Evolutionary conservation across 2,329 filamentous ascomycete genomes (phyloP).

Genomic region (Aspergillus sp.): DNA sequence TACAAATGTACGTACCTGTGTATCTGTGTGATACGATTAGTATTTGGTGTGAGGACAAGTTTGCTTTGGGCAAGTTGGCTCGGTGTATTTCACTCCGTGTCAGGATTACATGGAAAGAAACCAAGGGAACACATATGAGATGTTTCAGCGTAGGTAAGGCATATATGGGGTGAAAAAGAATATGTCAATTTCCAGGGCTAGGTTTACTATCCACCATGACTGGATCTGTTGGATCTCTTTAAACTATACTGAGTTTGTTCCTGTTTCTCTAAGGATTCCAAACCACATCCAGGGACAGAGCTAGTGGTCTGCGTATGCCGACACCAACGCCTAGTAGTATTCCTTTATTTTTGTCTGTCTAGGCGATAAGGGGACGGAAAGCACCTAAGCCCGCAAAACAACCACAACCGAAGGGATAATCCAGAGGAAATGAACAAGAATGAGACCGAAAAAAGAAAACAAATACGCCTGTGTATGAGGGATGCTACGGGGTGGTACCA

Average conservation of each 20-base stretch:
- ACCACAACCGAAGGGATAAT: constrained; percentile 15
- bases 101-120: too few relatives aligned
- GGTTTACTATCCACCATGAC: constrained; percentile 12
- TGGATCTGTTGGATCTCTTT: background rate
- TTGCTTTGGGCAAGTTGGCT: too few relatives aligned
- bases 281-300: background rate
- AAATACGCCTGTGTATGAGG: constrained; percentile 44
- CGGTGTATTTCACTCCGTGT: too few relatives aligned
- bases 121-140: too few relatives aligned
- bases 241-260: background rate
- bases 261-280: background rate
- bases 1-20: too few relatives aligned
- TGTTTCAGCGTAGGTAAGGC: background rate
- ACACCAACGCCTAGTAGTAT: background rate
- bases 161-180: background rate
- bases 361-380: background rate
- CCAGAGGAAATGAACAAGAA: constrained; percentile 16
- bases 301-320: background rate
- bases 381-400: constrained; percentile 7
- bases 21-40: too few relatives aligned
- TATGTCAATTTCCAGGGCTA: constrained; percentile 12
- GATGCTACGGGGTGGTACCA: constrained; percentile 34
- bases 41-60: too few relatives aligned
- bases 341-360: background rate
- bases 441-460: constrained; percentile 23